These are phyloP conservation scores for Clarireedia monteithiana DNA, from an alignment of 2,329 filamentous ascomycete species.

Conservation along the genomic window DNA sequence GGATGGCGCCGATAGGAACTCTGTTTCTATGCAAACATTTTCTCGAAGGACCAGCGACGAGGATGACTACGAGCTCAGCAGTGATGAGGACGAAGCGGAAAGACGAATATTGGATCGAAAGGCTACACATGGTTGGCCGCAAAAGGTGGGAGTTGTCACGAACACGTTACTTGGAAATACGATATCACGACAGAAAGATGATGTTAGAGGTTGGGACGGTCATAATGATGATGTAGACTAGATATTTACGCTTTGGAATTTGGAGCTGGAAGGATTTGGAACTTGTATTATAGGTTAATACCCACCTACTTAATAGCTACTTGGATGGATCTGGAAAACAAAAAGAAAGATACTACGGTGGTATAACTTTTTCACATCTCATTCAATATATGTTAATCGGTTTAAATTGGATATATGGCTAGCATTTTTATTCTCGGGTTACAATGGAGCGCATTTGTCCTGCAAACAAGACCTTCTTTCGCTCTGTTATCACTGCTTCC, in stretches of 20 bases:
- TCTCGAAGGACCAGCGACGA: constrained; percentile 17
- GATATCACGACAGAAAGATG: constrained; percentile 25
- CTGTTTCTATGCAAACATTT: constrained; percentile 26
- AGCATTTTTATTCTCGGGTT: no score
- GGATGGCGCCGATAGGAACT: constrained; percentile 11
- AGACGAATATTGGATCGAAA: constrained; percentile 18
- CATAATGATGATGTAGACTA: constrained; percentile 14
- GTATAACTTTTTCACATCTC: no score
- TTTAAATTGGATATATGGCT: no score
- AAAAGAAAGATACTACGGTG: no score
- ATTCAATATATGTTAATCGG: no score
- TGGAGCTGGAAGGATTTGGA: not conserved
- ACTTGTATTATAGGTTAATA: no score
- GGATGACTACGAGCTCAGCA: constrained; percentile 27
- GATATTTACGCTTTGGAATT: not conserved
- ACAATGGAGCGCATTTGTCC: no score
- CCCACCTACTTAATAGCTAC: no score
- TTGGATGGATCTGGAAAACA: no score
- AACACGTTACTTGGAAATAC: constrained; percentile 29
- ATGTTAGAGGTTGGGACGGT: constrained; percentile 23
- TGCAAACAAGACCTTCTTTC: no score
- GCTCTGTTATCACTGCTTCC: no score
- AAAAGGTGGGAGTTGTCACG: constrained; percentile 25
- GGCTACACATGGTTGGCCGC: constrained; percentile 23
- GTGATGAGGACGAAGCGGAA: constrained; percentile 25